A percentile compares a stretch with the other conserved stretches of the same genome.
Evolutionary conservation across 1,284 basidiomycete species (phyloP).

Genomic region (Rhizopogon parksii): DNA sequence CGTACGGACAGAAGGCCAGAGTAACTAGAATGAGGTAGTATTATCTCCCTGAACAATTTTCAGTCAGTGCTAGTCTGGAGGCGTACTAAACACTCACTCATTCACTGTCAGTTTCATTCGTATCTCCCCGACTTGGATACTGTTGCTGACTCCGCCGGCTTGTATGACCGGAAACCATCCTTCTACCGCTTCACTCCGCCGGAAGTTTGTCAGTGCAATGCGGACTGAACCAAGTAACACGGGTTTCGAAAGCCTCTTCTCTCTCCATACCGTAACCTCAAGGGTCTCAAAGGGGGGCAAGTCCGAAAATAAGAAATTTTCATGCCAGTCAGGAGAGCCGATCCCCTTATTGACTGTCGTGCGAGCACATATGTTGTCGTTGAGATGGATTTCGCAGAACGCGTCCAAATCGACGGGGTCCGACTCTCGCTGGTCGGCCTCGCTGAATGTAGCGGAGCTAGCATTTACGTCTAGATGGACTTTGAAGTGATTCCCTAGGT

Average conservation of each 20-base stretch:
- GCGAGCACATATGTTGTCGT: conserved; percentile 56
- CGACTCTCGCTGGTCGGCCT: conserved; percentile 34
- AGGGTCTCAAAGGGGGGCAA: conserved; percentile 66
- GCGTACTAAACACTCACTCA: conserved; percentile 48
- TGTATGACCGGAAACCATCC: conserved; percentile 78
- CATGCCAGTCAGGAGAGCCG: conserved; percentile 69
- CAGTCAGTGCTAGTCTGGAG: conserved; percentile 9
- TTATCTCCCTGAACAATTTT: conserved; percentile 47
- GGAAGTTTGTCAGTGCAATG: conserved; percentile 63
- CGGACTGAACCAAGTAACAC: conserved; percentile 52
- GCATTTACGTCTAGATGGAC: conserved; percentile 23
- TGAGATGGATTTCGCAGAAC: conserved; percentile 64
- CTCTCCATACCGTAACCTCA: conserved; percentile 57
- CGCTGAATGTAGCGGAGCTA: conserved; percentile 21
- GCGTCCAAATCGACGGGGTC: conserved; percentile 60
- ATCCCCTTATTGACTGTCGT: conserved; percentile 66
- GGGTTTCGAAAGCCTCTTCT: conserved; percentile 57
- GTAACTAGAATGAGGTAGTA: conserved; percentile 60
- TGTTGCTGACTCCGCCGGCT: conserved; percentile 37
- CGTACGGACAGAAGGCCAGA: conserved; percentile 46
- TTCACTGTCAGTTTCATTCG: conserved; percentile 64
- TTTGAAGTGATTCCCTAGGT: conserved; percentile 44
- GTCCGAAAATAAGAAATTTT: conserved; percentile 65
- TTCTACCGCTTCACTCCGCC: conserved; percentile 64
- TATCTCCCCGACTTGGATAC: conserved; percentile 66